A percentile compares a stretch with the other conserved stretches of the same genome.
phyloP scores from a whole-genome alignment of 2,329 filamentous ascomycete species.

The Monosporascus sp. region DNA sequence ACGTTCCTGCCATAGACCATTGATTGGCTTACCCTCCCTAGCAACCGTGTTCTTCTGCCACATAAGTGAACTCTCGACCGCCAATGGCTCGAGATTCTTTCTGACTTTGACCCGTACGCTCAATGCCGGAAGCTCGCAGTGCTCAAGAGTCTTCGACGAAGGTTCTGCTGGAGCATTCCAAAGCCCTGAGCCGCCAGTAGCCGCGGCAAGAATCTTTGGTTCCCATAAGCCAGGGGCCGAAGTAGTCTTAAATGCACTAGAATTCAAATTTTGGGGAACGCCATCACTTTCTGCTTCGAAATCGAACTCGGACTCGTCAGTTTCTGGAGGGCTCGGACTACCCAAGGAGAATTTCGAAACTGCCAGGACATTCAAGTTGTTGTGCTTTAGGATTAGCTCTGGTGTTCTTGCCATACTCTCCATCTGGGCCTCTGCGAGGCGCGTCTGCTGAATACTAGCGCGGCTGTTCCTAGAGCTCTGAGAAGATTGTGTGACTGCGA shows the following conservation, averaged over 20 bases:
- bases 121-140: slow-evolving; percentile 23
- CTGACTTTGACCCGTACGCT: slow-evolving; percentile 31
- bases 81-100: slow-evolving; percentile 28
- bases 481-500: slow-evolving; percentile 21
- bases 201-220: slow-evolving; percentile 5
- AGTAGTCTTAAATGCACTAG: neutral
- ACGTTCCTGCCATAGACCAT: slow-evolving; percentile 21
- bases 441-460: slow-evolving; percentile 38
- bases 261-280: neutral
- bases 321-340: slow-evolving; percentile 52
- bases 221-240: slow-evolving; percentile 17
- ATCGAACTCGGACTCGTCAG: slow-evolving; percentile 40
- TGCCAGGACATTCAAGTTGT: slow-evolving; percentile 34
- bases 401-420: slow-evolving; percentile 39
- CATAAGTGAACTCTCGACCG: slow-evolving; percentile 31
- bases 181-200: slow-evolving; percentile 10
- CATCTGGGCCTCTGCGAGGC: slow-evolving; percentile 39
- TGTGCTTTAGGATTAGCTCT: slow-evolving; percentile 30
- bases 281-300: slow-evolving; percentile 14
- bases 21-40: neutral
- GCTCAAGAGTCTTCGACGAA: neutral
- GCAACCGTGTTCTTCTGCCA: slow-evolving; percentile 29
- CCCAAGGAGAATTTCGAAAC: slow-evolving; percentile 36
- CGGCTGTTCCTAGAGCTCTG: slow-evolving; percentile 22
- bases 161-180: slow-evolving; percentile 13